Conservation (phyloP, 345 rosid genomes). For the Carallia brachiata region DNA sequence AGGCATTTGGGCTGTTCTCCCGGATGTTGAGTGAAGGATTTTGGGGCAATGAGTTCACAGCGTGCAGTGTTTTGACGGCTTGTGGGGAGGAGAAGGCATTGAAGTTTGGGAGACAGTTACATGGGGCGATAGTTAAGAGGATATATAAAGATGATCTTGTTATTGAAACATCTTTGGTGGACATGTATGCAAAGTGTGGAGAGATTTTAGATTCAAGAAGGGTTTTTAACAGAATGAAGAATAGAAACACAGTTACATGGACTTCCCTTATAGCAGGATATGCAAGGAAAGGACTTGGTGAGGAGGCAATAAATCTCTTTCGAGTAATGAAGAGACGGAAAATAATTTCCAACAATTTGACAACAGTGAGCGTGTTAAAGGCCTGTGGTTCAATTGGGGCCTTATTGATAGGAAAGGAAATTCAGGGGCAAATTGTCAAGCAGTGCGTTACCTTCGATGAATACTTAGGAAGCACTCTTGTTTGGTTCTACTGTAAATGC, state of each 20-base stretch:
- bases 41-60: slow-evolving; percentile 74
- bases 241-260: slow-evolving; percentile 79
- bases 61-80: slow-evolving; percentile 62
- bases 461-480: slow-evolving; percentile 67
- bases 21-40: slow-evolving; percentile 60
- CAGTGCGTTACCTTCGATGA: slow-evolving; percentile 45
- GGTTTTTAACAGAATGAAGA: slow-evolving; percentile 63
- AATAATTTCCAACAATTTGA: slow-evolving; percentile 56
- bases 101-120: slow-evolving; percentile 66
- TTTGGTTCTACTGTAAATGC: slow-evolving; percentile 84
- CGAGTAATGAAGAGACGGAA: slow-evolving; percentile 68
- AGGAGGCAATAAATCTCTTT: slow-evolving; percentile 71
- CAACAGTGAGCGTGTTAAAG: slow-evolving; percentile 71
- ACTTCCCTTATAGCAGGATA: slow-evolving; percentile 88
- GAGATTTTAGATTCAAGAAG: slow-evolving; percentile 59
- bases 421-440: slow-evolving; percentile 75
- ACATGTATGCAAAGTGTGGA: slow-evolving; percentile 89
- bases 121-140: slow-evolving; percentile 59
- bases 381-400: slow-evolving; percentile 75
- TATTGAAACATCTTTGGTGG: slow-evolving; percentile 66
- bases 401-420: slow-evolving; percentile 56
- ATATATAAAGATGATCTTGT: slow-evolving; percentile 60
- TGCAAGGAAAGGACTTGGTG: slow-evolving; percentile 72
- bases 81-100: slow-evolving; percentile 63
- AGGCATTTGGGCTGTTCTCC: slow-evolving; percentile 55